Percentiles rank a stretch among this genome's conserved stretches.
These are phyloP conservation scores for Dendrobium catenatum DNA, from an alignment of 106 monocot species.

Conservation along the genomic window DNA sequence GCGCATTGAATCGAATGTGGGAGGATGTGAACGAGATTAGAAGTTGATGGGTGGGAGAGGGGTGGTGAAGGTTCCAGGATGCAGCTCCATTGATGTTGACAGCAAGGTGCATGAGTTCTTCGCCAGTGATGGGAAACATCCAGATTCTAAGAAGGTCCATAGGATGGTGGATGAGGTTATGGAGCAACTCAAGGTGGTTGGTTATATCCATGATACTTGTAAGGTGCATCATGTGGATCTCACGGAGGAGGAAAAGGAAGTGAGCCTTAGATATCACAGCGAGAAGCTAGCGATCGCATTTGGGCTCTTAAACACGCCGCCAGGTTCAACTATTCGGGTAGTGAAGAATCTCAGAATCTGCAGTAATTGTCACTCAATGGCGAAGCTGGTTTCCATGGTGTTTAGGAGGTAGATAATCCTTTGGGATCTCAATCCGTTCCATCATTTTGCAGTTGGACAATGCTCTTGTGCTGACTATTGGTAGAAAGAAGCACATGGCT, in stretches of 20 bases:
- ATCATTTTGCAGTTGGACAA: slow-evolving; percentile 48
- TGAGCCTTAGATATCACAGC: slow-evolving; percentile 64
- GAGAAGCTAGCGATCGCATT: slow-evolving; percentile 85
- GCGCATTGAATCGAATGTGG: slow-evolving; percentile 41
- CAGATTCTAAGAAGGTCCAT: slow-evolving; percentile 28
- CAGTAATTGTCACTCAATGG: slow-evolving; percentile 59
- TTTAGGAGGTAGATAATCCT: slow-evolving; percentile 58
- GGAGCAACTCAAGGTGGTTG: slow-evolving; percentile 40
- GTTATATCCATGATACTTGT: slow-evolving; percentile 54
- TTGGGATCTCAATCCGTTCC: slow-evolving; percentile 69
- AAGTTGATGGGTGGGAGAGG: slow-evolving; percentile 49
- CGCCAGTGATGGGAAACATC: slow-evolving; percentile 57
- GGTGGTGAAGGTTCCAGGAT: slow-evolving; percentile 61
- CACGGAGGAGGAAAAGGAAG: slow-evolving; percentile 63
- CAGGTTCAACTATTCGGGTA: slow-evolving; percentile 46
- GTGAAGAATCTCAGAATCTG: slow-evolving; percentile 79
- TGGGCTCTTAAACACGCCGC: slow-evolving; percentile 57
- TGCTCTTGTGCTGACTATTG: slow-evolving; percentile 80
- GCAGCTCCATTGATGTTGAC: slow-evolving; percentile 66
- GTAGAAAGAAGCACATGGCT: slow-evolving; percentile 15
- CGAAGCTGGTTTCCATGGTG: slow-evolving; percentile 47
- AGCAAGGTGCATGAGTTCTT: slow-evolving; percentile 72
- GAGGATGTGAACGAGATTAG: slow-evolving; percentile 41
- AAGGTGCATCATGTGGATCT: slow-evolving; percentile 41
- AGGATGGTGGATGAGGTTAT: slow-evolving; percentile 55